These are phyloP conservation scores for Poa annua DNA, from an alignment of 176 grass and related monocot genomes.

Conservation along the genomic window DNA sequence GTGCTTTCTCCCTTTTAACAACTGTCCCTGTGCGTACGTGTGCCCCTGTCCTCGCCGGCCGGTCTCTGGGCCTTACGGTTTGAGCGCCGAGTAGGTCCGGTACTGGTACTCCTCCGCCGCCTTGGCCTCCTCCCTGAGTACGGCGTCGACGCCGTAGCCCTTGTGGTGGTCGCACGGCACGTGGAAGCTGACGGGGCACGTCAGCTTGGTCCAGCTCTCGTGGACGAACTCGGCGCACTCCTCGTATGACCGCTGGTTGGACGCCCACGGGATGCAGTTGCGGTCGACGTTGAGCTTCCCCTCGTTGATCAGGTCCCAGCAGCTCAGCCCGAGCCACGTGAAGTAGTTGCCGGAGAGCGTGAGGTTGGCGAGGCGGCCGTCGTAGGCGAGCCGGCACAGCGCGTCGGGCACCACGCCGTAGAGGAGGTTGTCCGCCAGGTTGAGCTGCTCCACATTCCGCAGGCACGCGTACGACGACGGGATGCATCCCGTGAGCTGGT, in stretches of 20 bases:
- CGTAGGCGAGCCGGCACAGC: slow-evolving; percentile 64
- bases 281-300: slow-evolving; percentile 66
- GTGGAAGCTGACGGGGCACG: slow-evolving; percentile 58
- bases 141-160: background rate
- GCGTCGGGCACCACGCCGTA: slow-evolving; percentile 83
- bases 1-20: background rate
- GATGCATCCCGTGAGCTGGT: slow-evolving; percentile 77
- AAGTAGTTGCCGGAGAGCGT: slow-evolving; percentile 93
- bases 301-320: slow-evolving; percentile 55
- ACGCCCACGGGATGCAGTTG: slow-evolving; percentile 70
- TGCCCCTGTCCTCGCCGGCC: slow-evolving; percentile 11
- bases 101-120: slow-evolving; percentile 47
- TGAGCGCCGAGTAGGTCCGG: slow-evolving; percentile 50
- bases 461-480: slow-evolving; percentile 81
- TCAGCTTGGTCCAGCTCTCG: slow-evolving; percentile 36
- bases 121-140: background rate
- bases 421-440: slow-evolving; percentile 74
- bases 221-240: slow-evolving; percentile 67
- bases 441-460: slow-evolving; percentile 74
- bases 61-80: slow-evolving; percentile 34
- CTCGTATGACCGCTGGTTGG: slow-evolving; percentile 69
- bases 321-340: slow-evolving; percentile 66
- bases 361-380: slow-evolving; percentile 63
- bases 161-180: slow-evolving; percentile 51
- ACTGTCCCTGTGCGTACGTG: slow-evolving; percentile 17